Percentiles rank a stretch among this genome's conserved stretches.
Conservation (phyloP, 306 rosid species). For the Malus sylvestris region DNA sequence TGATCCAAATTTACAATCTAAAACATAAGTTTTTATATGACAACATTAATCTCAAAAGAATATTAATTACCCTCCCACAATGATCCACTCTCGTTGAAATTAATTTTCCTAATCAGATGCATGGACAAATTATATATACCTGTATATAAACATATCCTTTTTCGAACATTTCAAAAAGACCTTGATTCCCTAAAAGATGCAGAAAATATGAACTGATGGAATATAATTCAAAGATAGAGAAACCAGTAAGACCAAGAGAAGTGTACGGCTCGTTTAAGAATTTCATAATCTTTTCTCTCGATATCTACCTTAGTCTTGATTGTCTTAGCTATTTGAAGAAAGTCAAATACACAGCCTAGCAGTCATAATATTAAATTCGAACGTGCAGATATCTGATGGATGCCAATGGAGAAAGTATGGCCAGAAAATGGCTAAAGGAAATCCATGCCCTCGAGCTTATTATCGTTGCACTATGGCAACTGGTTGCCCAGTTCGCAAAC, state of each 20-base stretch:
- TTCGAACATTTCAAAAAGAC: not conserved
- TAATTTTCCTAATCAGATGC: not conserved
- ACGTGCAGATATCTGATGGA: constrained; percentile 52
- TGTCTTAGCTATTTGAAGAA: too few species aligned
- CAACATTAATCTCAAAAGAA: not conserved
- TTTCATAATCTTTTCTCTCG: not conserved
- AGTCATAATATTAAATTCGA: not conserved
- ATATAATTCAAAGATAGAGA: not conserved
- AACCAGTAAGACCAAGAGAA: not conserved
- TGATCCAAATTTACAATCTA: not conserved
- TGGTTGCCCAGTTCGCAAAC: constrained; percentile 63
- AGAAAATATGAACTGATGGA: not conserved
- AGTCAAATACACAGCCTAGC: not conserved
- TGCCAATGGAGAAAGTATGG: constrained; percentile 80
- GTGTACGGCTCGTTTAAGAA: not conserved
- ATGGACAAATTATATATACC: not conserved
- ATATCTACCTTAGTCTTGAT: not conserved
- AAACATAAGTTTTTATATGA: not conserved
- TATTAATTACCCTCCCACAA: not conserved
- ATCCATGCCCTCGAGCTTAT: constrained; percentile 67
- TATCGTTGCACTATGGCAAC: constrained; percentile 68
- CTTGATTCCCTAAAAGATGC: not conserved
- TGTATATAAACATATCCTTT: not conserved
- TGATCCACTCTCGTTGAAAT: not conserved
- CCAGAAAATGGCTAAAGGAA: constrained; percentile 76